A percentile compares a stretch with the other conserved stretches of the same genome.
Conservation (phyloP, 176 grass and related monocot genomes). For the Zea mays region Zm-B73-REFERENCE-NAM-5.0 NC_050099.1:178385001-178385500, state of each 20-base stretch:
- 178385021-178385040: neutral
- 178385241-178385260: neutral
- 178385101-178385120: constrained; percentile 28
- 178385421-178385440: neutral
- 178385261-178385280: neutral
- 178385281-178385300: neutral
- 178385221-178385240: neutral
- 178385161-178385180: neutral
- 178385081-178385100: constrained; percentile 8
- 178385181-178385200: neutral
- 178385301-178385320: neutral
- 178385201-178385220: neutral
- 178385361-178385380: neutral
- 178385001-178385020: neutral
- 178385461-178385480: neutral
- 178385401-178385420: neutral
- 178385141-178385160: neutral
- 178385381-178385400: neutral
- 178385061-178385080: constrained; percentile 4
- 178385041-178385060: constrained; percentile 31
- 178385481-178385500: neutral
- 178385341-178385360: neutral
- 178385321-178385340: neutral
- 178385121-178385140: neutral
- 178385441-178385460: neutral